phyloP scores from a whole-genome alignment of 139 green algal genomes.

The Monoraphidium neglectum region DNA sequence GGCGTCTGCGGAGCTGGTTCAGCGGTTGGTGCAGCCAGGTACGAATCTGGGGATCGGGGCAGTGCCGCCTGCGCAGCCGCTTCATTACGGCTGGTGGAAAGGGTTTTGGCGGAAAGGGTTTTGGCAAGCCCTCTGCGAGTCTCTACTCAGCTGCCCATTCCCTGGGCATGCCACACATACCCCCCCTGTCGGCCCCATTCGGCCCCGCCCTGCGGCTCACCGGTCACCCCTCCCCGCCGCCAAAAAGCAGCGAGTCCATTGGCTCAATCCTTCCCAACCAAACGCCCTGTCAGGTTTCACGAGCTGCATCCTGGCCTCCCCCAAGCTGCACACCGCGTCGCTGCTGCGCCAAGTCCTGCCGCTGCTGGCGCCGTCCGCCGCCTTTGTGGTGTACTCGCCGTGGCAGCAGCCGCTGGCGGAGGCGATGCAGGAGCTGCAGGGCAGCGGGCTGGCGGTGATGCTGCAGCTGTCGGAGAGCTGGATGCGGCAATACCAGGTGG shows the following conservation, averaged over 20 bases:
- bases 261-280: no score
- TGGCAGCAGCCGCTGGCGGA: slow-evolving; percentile 75
- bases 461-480: slow-evolving; percentile 78
- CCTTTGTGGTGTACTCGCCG: slow-evolving; percentile 70
- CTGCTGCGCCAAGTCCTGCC: slow-evolving; percentile 61
- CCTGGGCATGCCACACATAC: not conserved
- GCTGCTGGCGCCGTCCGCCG: slow-evolving; percentile 70
- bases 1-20: not conserved
- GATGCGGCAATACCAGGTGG: slow-evolving; percentile 75
- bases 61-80: not conserved
- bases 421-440: slow-evolving; percentile 35
- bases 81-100: not conserved
- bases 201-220: no score
- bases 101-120: not conserved
- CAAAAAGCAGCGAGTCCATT: not conserved
- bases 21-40: not conserved
- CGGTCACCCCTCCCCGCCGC: not conserved
- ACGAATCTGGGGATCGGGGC: no score
- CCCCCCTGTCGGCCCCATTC: no score
- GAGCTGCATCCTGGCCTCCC: slow-evolving; percentile 67
- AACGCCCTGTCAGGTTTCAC: slow-evolving; percentile 61
- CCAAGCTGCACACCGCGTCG: slow-evolving; percentile 45
- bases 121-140: not conserved
- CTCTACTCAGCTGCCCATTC: not conserved
- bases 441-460: slow-evolving; percentile 40